phyloP scores from a whole-genome alignment of 1,139 yeast genomes.

The Hemisphaericaspora xylofermentans region DNA sequence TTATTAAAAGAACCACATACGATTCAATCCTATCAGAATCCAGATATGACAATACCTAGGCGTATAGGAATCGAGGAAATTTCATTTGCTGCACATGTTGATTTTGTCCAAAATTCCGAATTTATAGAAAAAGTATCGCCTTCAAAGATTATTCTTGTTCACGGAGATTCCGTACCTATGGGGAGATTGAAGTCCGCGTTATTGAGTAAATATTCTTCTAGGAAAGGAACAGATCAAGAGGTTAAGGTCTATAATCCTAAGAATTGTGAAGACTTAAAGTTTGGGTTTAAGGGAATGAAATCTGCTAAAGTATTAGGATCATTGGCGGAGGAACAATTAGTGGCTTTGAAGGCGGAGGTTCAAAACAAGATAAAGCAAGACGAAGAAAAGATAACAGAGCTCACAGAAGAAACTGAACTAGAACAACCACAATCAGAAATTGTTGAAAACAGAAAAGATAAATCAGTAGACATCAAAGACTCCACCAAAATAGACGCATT shows the following conservation, averaged over 20 bases:
- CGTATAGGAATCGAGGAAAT: conserved; percentile 89
- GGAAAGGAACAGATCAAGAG: conserved; percentile 86
- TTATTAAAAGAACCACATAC: conserved; percentile 85
- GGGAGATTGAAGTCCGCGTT: conserved; percentile 93
- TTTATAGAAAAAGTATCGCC: conserved; percentile 90
- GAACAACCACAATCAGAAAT: conserved; percentile 12
- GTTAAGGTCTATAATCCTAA: conserved; percentile 92
- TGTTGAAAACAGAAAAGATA: not conserved
- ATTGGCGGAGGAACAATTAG: conserved; percentile 58
- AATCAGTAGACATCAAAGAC: conserved; percentile 6
- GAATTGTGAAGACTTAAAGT: conserved; percentile 77
- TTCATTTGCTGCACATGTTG: conserved; percentile 98
- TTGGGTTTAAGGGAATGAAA: conserved; percentile 80
- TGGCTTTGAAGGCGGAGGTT: conserved; percentile 30
- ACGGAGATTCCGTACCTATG: conserved; percentile 98
- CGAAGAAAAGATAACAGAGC: conserved; percentile 20
- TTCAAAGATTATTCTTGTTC: conserved; percentile 80
- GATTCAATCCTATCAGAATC: conserved; percentile 75
- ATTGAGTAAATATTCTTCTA: conserved; percentile 76
- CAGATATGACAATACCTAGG: conserved; percentile 83
- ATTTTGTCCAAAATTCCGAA: conserved; percentile 87
- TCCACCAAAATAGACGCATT: conserved; percentile 13
- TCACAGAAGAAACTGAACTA: conserved; percentile 17
- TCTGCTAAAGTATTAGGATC: conserved; percentile 84
- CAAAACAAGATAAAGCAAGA: conserved; percentile 19